Conservation (phyloP, 2,329 filamentous ascomycete species). For the Aureobasidium sp. region DNA sequence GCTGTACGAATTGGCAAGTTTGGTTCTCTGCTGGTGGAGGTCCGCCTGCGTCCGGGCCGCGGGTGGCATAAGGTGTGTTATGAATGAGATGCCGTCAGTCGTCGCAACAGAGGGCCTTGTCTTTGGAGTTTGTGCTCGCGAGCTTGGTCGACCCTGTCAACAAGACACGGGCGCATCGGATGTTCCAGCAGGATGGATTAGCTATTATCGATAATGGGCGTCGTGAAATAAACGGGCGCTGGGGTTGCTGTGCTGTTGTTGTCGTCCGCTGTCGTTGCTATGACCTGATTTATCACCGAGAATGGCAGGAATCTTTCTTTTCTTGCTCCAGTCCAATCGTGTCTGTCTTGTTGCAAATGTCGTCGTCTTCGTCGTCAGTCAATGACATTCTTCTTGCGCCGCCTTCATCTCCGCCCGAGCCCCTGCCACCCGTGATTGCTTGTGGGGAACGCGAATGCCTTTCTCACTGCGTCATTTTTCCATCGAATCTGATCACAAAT, state of each 20-base stretch:
- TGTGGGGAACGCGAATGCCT: conserved; percentile 6
- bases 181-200: neutral
- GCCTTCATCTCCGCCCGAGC: conserved; percentile 9
- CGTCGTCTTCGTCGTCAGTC: conserved; percentile 1
- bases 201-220: conserved; percentile 1
- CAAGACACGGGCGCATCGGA: conserved; percentile 4
- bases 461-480: too few relatives aligned
- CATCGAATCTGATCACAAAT: too few relatives aligned
- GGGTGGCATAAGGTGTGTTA: conserved; percentile 27
- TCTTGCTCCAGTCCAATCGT: too few relatives aligned
- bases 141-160: neutral
- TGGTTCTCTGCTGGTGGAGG: conserved; percentile 31
- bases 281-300: neutral
- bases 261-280: conserved; percentile 5
- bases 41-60: conserved; percentile 29
- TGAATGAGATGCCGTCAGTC: neutral
- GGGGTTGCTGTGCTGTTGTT: neutral
- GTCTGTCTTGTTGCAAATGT: too few relatives aligned
- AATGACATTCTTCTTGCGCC: neutral
- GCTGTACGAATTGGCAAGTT: conserved; percentile 94
- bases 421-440: conserved; percentile 5
- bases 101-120: neutral
- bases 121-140: neutral
- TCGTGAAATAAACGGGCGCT: neutral
- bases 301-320: too few relatives aligned